Evolutionary conservation across 2,329 filamentous ascomycete genomes (phyloP), one percentile per base, ranked within the genome.

Genomic region (Aureobasidium sp.): DNA sequence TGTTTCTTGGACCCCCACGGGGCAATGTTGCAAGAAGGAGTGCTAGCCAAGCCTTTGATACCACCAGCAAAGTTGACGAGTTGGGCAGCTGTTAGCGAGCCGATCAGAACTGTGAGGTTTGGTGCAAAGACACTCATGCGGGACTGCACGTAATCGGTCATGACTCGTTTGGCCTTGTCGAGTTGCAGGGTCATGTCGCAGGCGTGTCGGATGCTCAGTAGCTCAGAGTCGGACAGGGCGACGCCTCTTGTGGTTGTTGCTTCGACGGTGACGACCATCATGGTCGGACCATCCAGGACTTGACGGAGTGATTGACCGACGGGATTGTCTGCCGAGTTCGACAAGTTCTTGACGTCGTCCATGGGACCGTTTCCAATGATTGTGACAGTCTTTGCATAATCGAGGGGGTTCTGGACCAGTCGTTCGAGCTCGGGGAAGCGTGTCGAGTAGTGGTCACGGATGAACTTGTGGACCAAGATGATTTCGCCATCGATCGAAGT

Each of bases 181-280:
- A 99, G 85, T 41, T 87, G 83, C n/a, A 97, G 81, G 11, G 90
- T 88, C 85, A 95, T 94, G 66, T 91, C 85, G 75, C 92, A 97
- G 9, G 91, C 93, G 58, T 84, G 82, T 31, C 88, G 78, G 22
- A 97, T 87, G 29, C 84, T 82, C 55, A 87, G 81, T 6, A 97
- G 81, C 73, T 96, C 91, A 5, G 84, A 79, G n/a, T 86, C 80
- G 3, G 83, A 84, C 75, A 99, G 85, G 53, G 90, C 84, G 36
- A 85, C 85, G 5, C 93, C 93, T 68, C 90, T 87, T 14, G 91
- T 94, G 2, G 89, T 94, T 5, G 92, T 96, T 34, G 91, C 93
- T 77, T 97, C 94, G 12, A 97, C 88, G 0, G 91, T 93, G 57
- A 99, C 92, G 64, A 95, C 90, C 92, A 99, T 97, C 69, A 97